Evolutionary conservation across 2,329 filamentous ascomycete species (phyloP), one percentile per base, ranked within the genome.

Genomic region (Penicillium sp.): DNA sequence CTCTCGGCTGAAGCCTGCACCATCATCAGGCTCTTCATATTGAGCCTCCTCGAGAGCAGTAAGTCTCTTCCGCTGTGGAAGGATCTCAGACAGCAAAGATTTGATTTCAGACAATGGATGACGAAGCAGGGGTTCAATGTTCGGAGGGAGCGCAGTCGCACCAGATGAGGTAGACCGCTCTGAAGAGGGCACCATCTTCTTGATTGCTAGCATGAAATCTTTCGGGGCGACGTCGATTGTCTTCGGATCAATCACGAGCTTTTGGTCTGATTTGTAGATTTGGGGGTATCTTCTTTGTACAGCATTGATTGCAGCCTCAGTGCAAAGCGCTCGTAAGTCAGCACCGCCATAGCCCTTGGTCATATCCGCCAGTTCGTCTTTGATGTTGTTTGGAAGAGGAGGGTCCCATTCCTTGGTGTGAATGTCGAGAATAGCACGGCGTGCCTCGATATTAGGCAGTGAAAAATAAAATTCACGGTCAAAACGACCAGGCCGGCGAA

Each of bases 391-490:
- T 24, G 89, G 82, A 26, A 99, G 79, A 1, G 84, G 81, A 11
- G 86, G 86, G 20, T 92, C 89, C 94, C 94, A 99, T 60, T 91
- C 91, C 70, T 89, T 89, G 7, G 94, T 99, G 72, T 99, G 92
- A 57, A 99, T 99, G 61, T 97, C 88, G 57, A 99, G 82, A 66
- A 99, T 99, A 5, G 90, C 83, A 61, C 89, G 88, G 59, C 94
- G 86, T 22, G 86, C 92, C 38, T 89, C 85, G 4, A 87, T 81
- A 64, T 93, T 90, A 0, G 94, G 94, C 32, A 99, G 80, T 1
- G 94, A 92, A 70, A 99, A 99, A 77, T 97, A 97, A 68, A 99
- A 99, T 73, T 99, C 95, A 72, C 94, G 83, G 71, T 99, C 94
- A 69, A 99, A 99, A 50, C 94, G 89, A 42, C 94, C 95, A 20